Percentiles rank a stretch among this genome's conserved stretches.
These are phyloP conservation scores for Eucalyptus camaldulensis DNA, from an alignment of 345 rosid genomes.

Conservation along the genomic window DNA sequence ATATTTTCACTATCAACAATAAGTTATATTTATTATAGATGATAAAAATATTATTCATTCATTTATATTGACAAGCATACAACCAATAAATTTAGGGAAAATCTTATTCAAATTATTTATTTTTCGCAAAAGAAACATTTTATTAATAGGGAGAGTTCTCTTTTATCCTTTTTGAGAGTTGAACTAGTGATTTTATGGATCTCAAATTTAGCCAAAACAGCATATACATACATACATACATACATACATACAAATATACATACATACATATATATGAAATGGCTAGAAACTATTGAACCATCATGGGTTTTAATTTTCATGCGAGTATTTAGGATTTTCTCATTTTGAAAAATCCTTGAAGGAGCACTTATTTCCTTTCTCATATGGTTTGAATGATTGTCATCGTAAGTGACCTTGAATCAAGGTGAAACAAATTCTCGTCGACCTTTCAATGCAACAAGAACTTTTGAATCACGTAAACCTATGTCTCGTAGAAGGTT, in stretches of 20 bases:
- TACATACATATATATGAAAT: rapidly evolving
- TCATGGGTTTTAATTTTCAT: neutral
- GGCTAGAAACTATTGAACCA: neutral
- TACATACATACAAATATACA: rapidly evolving
- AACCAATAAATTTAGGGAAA: neutral
- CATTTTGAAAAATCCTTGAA: neutral
- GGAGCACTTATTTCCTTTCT: neutral
- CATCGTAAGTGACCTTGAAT: neutral
- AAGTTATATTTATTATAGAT: too few relatives aligned
- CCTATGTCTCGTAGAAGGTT: too few relatives aligned
- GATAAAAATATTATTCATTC: neutral
- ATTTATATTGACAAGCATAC: neutral
- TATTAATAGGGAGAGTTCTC: neutral
- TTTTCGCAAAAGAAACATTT: too few relatives aligned
- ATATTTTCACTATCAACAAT: too few relatives aligned
- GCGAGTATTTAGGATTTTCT: neutral
- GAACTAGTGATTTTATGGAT: neutral
- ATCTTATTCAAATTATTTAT: too few relatives aligned
- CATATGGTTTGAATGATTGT: neutral
- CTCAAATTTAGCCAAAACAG: neutral
- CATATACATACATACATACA: rapidly evolving
- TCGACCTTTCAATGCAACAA: too few relatives aligned
- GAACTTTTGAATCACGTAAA: too few relatives aligned
- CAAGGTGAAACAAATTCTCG: too few relatives aligned
- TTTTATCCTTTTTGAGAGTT: neutral